Evolutionary conservation across 805 yeast species (phyloP).

Genomic region (Millerago galiae): DNA sequence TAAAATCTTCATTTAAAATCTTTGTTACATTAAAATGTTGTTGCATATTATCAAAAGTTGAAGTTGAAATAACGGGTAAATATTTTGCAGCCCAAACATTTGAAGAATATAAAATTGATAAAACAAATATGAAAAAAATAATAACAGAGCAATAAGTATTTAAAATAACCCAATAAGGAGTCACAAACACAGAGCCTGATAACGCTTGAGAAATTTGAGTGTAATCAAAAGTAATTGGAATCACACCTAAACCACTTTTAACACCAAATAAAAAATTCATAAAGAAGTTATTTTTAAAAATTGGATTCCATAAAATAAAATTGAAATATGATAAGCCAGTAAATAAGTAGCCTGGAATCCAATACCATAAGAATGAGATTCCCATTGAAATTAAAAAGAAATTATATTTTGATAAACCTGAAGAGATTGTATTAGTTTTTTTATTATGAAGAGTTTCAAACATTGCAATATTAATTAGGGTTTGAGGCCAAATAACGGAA

Average conservation of each 20-base stretch:
- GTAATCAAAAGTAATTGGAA: conserved; percentile 55
- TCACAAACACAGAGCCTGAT: conserved; percentile 54
- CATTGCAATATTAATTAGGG: conserved; percentile 51
- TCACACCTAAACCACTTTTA: conserved; percentile 44
- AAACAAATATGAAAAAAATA: conserved; percentile 41
- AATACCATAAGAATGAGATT: conserved; percentile 49
- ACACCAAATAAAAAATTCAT: conserved; percentile 62
- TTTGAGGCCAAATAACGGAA: conserved; percentile 57
- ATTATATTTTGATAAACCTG: conserved; percentile 49
- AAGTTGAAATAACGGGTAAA: conserved; percentile 49
- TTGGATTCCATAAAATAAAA: conserved; percentile 30
- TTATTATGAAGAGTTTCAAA: conserved; percentile 42
- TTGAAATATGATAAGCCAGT: conserved; percentile 54
- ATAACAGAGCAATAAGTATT: conserved; percentile 40
- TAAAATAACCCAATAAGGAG: conserved; percentile 38
- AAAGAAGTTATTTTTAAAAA: conserved; percentile 41
- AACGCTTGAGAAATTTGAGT: conserved; percentile 39
- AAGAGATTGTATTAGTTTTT: conserved; percentile 27
- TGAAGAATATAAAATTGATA: conserved; percentile 45
- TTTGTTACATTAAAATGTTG: conserved; percentile 38
- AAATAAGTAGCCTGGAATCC: conserved; percentile 64
- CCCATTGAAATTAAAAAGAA: conserved; percentile 40
- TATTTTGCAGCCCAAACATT: conserved; percentile 55
- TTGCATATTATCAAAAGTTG: conserved; percentile 44
- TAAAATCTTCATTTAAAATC: conserved; percentile 37